Conservation (phyloP, 805 yeast genomes). For the Ogataea glucozyma region DNA sequence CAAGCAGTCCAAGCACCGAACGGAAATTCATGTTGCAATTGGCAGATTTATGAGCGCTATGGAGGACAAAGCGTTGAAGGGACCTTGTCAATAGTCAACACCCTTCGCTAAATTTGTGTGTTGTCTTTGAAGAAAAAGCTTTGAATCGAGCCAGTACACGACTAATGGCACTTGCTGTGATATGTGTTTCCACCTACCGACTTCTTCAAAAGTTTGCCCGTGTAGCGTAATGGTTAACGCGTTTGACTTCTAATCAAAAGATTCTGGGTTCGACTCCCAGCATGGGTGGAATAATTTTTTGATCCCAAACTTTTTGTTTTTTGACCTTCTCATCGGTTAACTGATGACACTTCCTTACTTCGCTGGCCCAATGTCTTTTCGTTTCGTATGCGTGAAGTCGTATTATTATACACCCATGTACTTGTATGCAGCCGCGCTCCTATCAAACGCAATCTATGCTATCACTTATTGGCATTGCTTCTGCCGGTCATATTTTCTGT, state of each 20-base stretch:
- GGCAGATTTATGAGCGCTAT: not conserved
- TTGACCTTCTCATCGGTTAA: not conserved
- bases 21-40: constrained; percentile 1
- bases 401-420: constrained; percentile 2
- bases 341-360: not conserved
- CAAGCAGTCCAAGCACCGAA: not conserved
- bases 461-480: not conserved
- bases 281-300: constrained; percentile 36
- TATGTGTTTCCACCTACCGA: no score
- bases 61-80: not conserved
- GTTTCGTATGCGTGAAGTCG: not conserved
- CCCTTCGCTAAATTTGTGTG: constrained; percentile 4
- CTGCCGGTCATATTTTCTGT: not conserved
- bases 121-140: constrained; percentile 3
- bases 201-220: constrained; percentile 38
- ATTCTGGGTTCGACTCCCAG: constrained; percentile 64
- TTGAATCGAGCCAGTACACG: not conserved
- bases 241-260: constrained; percentile 66
- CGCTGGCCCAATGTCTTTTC: no score
- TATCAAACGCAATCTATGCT: not conserved
- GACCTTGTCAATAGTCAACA: not conserved
- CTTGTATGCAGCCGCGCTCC: not conserved
- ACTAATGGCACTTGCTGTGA: no score
- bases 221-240: constrained; percentile 69
- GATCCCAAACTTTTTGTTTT: not conserved